A percentile compares a stretch with the other conserved stretches of the same genome.
phyloP scores from a whole-genome alignment of 2,329 filamentous ascomycete genomes.

The Alternaria sp. region DNA sequence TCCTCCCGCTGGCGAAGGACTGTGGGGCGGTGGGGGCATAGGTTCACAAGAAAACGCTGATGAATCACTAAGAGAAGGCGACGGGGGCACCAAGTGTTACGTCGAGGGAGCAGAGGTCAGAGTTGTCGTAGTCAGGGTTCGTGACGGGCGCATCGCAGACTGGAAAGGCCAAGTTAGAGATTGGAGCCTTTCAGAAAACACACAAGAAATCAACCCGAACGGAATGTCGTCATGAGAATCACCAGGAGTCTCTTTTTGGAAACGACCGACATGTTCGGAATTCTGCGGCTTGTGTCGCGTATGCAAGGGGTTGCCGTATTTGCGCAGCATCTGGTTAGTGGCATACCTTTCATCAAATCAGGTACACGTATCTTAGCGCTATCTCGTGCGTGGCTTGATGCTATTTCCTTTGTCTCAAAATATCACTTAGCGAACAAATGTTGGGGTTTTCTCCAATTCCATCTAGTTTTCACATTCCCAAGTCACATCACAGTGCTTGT shows the following conservation, averaged over 20 bases:
- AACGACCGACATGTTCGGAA: background rate
- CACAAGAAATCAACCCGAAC: background rate
- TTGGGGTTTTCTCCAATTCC: background rate
- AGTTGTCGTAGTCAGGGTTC: constrained; percentile 85
- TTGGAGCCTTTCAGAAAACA: constrained; percentile 56
- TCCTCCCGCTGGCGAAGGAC: constrained; percentile 45
- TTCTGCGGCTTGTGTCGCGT: background rate
- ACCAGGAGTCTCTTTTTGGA: background rate
- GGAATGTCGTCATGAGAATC: background rate
- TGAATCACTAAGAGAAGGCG: constrained; percentile 42
- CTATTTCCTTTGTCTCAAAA: constrained; percentile 13
- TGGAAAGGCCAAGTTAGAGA: constrained; percentile 95
- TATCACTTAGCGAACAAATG: background rate
- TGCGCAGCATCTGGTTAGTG: background rate
- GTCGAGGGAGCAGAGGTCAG: constrained; percentile 82
- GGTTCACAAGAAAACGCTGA: constrained; percentile 50
- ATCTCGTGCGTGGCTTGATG: background rate
- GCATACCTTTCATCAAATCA: constrained; percentile 1
- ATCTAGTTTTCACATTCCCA: background rate
- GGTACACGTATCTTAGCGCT: background rate
- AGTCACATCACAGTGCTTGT: background rate
- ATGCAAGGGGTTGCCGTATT: constrained; percentile 8
- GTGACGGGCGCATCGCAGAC: constrained; percentile 86
- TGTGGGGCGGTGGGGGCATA: constrained; percentile 57
- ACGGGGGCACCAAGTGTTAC: constrained; percentile 67